Evolutionary conservation across 768 basidiomycete species (phyloP).

Genomic region (Pleurotus tuber-regium): DNA sequence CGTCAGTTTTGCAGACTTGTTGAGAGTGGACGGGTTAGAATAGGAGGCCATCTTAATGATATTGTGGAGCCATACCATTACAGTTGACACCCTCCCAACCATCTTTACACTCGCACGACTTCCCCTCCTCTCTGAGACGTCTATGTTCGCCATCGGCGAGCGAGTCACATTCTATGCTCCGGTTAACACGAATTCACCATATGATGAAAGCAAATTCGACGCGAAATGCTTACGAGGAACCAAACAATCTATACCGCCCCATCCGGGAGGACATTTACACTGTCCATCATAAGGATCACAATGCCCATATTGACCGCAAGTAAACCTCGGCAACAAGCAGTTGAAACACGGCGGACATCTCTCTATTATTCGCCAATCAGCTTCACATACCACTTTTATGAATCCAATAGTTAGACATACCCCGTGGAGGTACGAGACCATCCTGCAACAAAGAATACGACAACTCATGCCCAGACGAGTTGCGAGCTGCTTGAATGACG

Average conservation of each 20-base stretch:
- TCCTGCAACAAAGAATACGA: neutral
- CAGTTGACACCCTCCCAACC: conserved; percentile 98
- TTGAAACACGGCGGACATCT: conserved; percentile 93
- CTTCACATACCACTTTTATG: neutral
- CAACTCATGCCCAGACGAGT: neutral
- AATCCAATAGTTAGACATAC: neutral
- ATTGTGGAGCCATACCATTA: conserved; percentile 92
- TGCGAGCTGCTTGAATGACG: neutral
- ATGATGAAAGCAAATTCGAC: neutral
- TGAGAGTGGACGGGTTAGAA: no score
- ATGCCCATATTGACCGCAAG: conserved; percentile 87
- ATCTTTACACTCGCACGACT: conserved; percentile 85
- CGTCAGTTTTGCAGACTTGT: conserved; percentile 82
- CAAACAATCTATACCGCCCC: conserved; percentile 95
- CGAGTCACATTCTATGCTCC: conserved; percentile 81
- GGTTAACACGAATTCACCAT: neutral
- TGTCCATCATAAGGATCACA: conserved; percentile 94
- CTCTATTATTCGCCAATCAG: no score
- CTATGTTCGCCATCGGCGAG: conserved; percentile 88
- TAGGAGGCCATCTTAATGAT: no score
- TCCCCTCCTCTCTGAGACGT: conserved; percentile 70
- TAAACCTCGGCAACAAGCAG: conserved; percentile 88
- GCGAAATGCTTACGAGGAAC: conserved; percentile 84
- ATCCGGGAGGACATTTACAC: conserved; percentile 96
- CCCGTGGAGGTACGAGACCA: conserved; percentile 17